phyloP scores from a whole-genome alignment of 2,329 filamentous ascomycete species.

The Calonectria hongkongensis region DNA sequence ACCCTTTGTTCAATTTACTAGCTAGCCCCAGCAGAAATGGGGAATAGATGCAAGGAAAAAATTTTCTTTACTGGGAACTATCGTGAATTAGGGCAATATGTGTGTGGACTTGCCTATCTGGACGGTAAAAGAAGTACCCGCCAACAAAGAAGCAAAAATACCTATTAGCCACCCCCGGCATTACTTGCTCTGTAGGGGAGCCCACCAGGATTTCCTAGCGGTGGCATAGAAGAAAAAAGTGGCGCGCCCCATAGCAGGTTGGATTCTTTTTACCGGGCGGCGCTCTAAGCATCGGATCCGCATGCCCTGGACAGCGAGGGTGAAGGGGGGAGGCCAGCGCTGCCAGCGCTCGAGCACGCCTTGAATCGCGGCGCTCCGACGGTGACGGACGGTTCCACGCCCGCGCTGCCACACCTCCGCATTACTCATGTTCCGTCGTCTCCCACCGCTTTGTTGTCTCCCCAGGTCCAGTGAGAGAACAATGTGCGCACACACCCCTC shows the following conservation, averaged over 20 bases:
- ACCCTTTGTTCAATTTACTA: not conserved
- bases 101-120: conserved; percentile 32
- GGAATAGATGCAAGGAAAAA: conserved; percentile 16
- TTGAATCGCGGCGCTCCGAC: conserved; percentile 29
- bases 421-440: conserved; percentile 34
- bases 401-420: conserved; percentile 29
- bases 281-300: conserved; percentile 28
- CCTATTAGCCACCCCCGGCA: conserved; percentile 31
- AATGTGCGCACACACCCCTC: conserved; percentile 25
- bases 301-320: conserved; percentile 19
- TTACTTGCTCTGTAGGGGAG: conserved; percentile 7
- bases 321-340: conserved; percentile 11
- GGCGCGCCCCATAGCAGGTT: conserved; percentile 21
- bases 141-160: conserved; percentile 25
- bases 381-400: conserved; percentile 26
- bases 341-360: conserved; percentile 22
- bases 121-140: conserved; percentile 15
- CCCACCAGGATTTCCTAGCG: conserved; percentile 4
- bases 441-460: conserved; percentile 38
- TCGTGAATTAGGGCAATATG: conserved; percentile 5
- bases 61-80: conserved; percentile 16
- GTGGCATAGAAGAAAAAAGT: conserved; percentile 24
- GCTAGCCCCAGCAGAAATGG: conserved; percentile 12
- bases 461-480: conserved; percentile 26
- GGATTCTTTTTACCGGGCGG: conserved; percentile 5